Evolutionary conservation across 176 grass and related monocot genomes (phyloP), one percentile per base, ranked within the genome.

Genomic region (Hordeum marinum): DNA sequence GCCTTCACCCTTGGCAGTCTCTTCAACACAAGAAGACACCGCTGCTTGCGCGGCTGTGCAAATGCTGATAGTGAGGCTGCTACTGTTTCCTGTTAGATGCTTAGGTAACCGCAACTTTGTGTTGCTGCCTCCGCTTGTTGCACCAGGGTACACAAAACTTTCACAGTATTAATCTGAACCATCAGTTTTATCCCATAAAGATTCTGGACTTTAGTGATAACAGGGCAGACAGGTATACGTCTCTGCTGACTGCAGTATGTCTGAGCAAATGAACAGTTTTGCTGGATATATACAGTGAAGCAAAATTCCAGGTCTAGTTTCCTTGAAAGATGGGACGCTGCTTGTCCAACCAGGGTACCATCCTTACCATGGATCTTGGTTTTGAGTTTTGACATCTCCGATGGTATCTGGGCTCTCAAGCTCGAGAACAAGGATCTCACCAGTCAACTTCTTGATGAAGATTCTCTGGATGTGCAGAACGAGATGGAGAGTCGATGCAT

Each of bases 251-350:
- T 57, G 52, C 52, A 57, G 52, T 57, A 55, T 57, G 21, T 57
- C 50, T 55, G 18, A 7, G 52, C 43, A 21, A 57, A 57, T 21
- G 7, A 21, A 21, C 18, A 8, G 18, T 57, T 57, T 21, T 21
- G 18, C 18, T 57, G 7, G 52, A 57, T 9, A 21, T 21, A 0
- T 3, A 21, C 1, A 57, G 52, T 55, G 1, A 6, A 0, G 1
- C 52, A 57, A 57, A 57, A 57, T 57, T 57, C 2, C 17, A 57
- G 52, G 52, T 57, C 18, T 21, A 57, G 18, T 57, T 57, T 0
- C 52, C 52, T 57, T 2, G 0, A 57, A 20, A 57, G 18, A 21
- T 0, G 2, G 0, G 7, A 3, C 7, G 0, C 52, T 0, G 52
- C 52, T 57, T 57, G 52, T 20, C 7, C 18, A 57, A 57, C 52